Evolutionary conservation across 1,284 basidiomycete species (phyloP).

Genomic region (Trichosporon asahii): DNA sequence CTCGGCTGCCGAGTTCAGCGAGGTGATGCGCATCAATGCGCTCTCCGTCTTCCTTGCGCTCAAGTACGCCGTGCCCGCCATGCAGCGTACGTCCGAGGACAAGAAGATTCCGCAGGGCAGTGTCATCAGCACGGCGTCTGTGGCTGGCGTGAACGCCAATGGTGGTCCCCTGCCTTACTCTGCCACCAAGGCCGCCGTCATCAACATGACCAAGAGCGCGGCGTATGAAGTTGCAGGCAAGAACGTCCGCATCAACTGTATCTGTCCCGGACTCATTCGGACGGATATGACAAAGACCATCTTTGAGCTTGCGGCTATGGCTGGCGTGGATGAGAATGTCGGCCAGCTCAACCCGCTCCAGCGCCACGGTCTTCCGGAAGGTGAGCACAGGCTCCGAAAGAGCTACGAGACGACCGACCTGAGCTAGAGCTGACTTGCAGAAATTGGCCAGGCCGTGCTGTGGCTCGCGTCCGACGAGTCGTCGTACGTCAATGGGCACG

Average conservation of each 20-base stretch:
- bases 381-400: constrained; percentile 21
- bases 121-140: constrained; percentile 85
- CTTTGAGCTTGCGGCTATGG: constrained; percentile 71
- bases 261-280: constrained; percentile 82
- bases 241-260: constrained; percentile 81
- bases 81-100: constrained; percentile 66
- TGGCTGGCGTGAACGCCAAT: constrained; percentile 79
- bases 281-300: constrained; percentile 75
- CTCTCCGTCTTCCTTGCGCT: constrained; percentile 85
- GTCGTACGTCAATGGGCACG: constrained; percentile 89
- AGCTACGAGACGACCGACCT: too few relatives aligned
- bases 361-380: constrained; percentile 62
- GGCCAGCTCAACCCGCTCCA: constrained; percentile 82
- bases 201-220: constrained; percentile 76
- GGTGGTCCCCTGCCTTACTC: constrained; percentile 84
- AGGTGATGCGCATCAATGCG: constrained; percentile 73
- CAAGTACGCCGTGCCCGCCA: constrained; percentile 77
- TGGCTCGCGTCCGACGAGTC: constrained; percentile 88
- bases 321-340: constrained; percentile 69
- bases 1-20: constrained; percentile 63
- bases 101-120: constrained; percentile 71
- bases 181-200: constrained; percentile 85
- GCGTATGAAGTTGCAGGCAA: constrained; percentile 75
- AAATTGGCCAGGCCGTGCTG: constrained; percentile 73
- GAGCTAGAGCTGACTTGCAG: constrained; percentile 55